Base-by-base conservation (phyloP, 768 basidiomycete genomes). In the Trametes sanguinea region DNA sequence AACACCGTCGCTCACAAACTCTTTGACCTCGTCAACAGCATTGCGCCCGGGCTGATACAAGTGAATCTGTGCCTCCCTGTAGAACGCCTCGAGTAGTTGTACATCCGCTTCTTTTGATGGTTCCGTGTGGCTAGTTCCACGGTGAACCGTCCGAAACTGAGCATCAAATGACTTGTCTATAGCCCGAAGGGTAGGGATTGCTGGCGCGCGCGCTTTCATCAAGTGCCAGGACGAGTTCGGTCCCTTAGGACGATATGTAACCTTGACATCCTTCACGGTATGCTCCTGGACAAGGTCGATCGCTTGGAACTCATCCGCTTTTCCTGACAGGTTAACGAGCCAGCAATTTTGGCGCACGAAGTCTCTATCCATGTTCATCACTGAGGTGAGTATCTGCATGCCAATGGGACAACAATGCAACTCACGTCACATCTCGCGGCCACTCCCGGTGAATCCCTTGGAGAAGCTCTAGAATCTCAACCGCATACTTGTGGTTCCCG, bases 191-290 rank as follows among this genome's bases (percentile, higher is more conserved):
- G 35, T 37, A 5, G 35, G 35, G 35, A 37, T 37, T 10, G 35
- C 35, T 37, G 29, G 47, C 57, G 54, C 29, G 5, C 54, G 14
- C 9, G 30, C 32, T n/a, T 35, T 35, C n/a, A 65, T 45, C n/a
- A 58, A 60, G 0, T 65, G 57, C 66, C 66, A 67, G 5, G 52
- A 27, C 0, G 60, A 37, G 32, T 51, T n/a, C 7, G 64, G 66
- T 4, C 66, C 66, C 14, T 17, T 40, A 1, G 55, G 30, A 8
- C n/a, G 33, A 27, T 60, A 63, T 4, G 54, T 67, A n/a, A 74
- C 74, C 62, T 78, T 78, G 2, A 76, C 71, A 43, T 75, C 75
- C 63, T 69, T 72, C 33, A 79, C 72, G 55, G 76, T 77, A 32
- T 73, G 67, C 50, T 79, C 76, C 55, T 77, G 73, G 0, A 71